A percentile compares a stretch with the other conserved stretches of the same genome.
phyloP scores from a whole-genome alignment of 176 grass and related monocot species.

The Eleusine coracana region DNA sequence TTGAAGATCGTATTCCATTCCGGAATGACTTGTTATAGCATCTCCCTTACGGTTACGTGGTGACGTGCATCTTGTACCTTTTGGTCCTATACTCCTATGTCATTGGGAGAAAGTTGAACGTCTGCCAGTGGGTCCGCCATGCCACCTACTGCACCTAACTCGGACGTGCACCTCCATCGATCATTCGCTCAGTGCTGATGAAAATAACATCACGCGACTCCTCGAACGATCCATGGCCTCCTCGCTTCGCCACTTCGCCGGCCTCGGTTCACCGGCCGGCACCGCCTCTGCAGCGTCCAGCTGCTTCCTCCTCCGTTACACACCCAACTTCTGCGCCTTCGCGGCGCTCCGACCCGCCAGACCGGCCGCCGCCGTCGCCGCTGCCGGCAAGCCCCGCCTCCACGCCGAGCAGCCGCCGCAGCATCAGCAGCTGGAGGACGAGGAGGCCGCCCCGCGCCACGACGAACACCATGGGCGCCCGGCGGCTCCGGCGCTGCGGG shows the following conservation, averaged over 20 bases:
- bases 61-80: too few relatives aligned
- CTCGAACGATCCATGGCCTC: neutral
- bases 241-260: conserved; percentile 19
- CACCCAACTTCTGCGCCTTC: conserved; percentile 47
- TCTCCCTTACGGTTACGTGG: too few relatives aligned
- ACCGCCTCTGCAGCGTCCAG: neutral
- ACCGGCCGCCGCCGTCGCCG: neutral
- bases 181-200: neutral
- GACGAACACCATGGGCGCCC: neutral
- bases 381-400: neutral
- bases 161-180: neutral
- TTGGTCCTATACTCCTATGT: too few relatives aligned
- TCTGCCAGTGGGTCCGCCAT: neutral
- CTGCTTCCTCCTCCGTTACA: neutral
- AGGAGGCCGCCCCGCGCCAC: neutral
- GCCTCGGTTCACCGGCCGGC: neutral
- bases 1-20: too few relatives aligned
- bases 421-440: neutral
- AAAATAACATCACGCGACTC: neutral
- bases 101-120: too few relatives aligned
- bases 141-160: neutral
- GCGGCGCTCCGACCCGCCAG: conserved; percentile 22
- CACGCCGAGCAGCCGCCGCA: conserved; percentile 21
- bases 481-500: neutral
- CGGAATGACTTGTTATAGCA: too few relatives aligned